Base-by-base conservation (phyloP, 192 early-diverging fungal species). In the Backusella mclennaniae region DNA sequence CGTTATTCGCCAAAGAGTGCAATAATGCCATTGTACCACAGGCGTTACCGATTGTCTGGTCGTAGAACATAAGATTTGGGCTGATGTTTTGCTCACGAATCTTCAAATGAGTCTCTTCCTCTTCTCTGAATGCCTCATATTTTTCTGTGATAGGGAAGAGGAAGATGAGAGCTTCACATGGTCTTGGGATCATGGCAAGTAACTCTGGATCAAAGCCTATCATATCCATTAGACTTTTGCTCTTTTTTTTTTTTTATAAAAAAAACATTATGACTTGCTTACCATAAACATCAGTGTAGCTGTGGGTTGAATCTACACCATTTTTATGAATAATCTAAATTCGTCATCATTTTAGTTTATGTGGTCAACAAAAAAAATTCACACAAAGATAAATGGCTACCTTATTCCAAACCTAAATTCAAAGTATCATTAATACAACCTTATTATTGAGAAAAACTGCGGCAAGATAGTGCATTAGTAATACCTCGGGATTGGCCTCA, bases 1-100 rank as follows among this genome's bases (percentile, higher is more conserved):
- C 80, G 73, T 88, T 91, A 85, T 96, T 98, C 38, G 88, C 90
- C 12, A 99, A 82, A 0, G 96, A 89, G 77, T 99, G 97, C 46
- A 99, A 77, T 5, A 99, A 83, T 2, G 92, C 96, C 83, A 98
- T 98, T 3, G 95, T 97, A 12, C 97, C 97, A 76, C 97, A 98
- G 2, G 96, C 94, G 69, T 97, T 98, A 35, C 85, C 73, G 53
- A 96, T 97, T 1, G 95, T 97, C 83, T 97, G 96, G 19, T 87
- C 86, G 76, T 92, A 91, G 77, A 93, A 97, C 66, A 93, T 90
- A 17, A 96, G 69, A 19, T 92, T 82, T 21, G 84, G 82, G 38
- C 84, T 84, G 74, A 87, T 84, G 7, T 69, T 84, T 75, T 88
- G 88, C 21, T 86, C 88, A n/a, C 76, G 71, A 41, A 84, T 81